These are phyloP conservation scores for Fraxinus baroniana DNA, from an alignment of 305 asterid species.

Conservation along the genomic window DNA sequence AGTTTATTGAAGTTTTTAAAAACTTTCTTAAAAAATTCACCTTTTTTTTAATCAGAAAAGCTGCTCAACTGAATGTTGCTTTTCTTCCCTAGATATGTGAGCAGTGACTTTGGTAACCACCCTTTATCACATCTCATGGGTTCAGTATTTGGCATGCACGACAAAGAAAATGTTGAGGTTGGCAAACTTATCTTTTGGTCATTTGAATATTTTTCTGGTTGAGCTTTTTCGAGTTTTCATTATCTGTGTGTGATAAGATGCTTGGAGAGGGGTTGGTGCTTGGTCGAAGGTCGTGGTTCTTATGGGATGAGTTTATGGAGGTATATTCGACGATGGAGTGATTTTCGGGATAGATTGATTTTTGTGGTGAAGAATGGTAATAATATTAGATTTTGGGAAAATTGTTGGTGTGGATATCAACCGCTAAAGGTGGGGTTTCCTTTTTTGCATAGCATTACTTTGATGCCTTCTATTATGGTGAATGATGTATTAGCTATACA, in stretches of 20 bases:
- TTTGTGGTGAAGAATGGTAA: not conserved
- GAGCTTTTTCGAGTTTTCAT: constrained; percentile 4
- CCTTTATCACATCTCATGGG: constrained; percentile 99
- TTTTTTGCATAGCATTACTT: not conserved
- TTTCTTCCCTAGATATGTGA: constrained; percentile 68
- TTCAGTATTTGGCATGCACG: constrained; percentile 95
- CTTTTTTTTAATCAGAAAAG: not conserved
- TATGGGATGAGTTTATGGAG: not conserved
- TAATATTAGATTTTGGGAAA: not conserved
- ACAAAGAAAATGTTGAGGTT: constrained; percentile 84
- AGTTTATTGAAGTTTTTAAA: constrained; percentile 24
- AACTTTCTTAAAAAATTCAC: constrained; percentile 5
- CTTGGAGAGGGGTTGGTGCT: constrained; percentile 22
- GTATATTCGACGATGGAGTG: not conserved
- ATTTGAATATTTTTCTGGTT: constrained; percentile 10
- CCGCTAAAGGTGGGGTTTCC: not conserved
- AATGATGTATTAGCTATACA: not conserved
- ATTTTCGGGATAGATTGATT: not conserved
- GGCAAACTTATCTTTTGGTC: constrained; percentile 19
- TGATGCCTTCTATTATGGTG: not conserved
- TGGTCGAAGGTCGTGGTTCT: not conserved
- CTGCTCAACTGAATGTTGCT: constrained; percentile 1
- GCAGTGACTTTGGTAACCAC: constrained; percentile 99
- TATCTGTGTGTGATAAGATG: constrained; percentile 13
- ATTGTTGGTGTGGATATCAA: not conserved